Conservation (phyloP, 1,139 yeast species). For the Hyphopichia buzzinii region DNA sequence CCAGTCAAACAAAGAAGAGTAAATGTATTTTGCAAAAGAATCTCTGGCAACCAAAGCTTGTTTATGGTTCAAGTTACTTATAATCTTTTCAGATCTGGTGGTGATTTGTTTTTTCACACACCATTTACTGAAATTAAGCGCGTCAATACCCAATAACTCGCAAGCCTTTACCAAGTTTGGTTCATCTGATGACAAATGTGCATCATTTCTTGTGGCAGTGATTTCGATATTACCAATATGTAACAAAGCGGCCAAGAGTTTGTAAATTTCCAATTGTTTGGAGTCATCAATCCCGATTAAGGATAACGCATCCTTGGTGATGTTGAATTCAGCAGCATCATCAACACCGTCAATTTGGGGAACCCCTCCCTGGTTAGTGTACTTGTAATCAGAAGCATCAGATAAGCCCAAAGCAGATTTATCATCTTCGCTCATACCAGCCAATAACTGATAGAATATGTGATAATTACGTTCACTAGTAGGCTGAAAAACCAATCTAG, state of each 20-base stretch:
- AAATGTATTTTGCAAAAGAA: slow-evolving; percentile 92
- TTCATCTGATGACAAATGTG: slow-evolving; percentile 80
- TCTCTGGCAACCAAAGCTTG: slow-evolving; percentile 93
- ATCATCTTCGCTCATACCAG: slow-evolving; percentile 67
- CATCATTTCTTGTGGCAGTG: slow-evolving; percentile 82
- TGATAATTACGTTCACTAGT: slow-evolving; percentile 87
- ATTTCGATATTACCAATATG: slow-evolving; percentile 93
- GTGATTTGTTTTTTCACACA: slow-evolving; percentile 87
- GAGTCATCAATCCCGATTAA: slow-evolving; percentile 70
- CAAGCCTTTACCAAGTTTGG: slow-evolving; percentile 82
- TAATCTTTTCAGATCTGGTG: slow-evolving; percentile 91
- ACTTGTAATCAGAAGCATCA: slow-evolving; percentile 66
- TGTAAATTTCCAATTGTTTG: slow-evolving; percentile 69
- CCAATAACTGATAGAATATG: slow-evolving; percentile 86
- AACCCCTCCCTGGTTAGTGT: slow-evolving; percentile 88
- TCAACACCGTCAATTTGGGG: slow-evolving; percentile 74
- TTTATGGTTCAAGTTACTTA: slow-evolving; percentile 75
- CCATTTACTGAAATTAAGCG: slow-evolving; percentile 82
- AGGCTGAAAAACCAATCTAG: slow-evolving; percentile 94
- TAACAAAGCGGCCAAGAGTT: slow-evolving; percentile 81
- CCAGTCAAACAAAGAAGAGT: slow-evolving; percentile 95
- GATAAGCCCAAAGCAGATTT: slow-evolving; percentile 61
- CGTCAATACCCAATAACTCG: slow-evolving; percentile 79
- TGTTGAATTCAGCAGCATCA: slow-evolving; percentile 72
- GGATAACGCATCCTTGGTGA: slow-evolving; percentile 71